Conservation (phyloP, 2,329 filamentous ascomycete species). For the Fusarium anguioides region DNA sequence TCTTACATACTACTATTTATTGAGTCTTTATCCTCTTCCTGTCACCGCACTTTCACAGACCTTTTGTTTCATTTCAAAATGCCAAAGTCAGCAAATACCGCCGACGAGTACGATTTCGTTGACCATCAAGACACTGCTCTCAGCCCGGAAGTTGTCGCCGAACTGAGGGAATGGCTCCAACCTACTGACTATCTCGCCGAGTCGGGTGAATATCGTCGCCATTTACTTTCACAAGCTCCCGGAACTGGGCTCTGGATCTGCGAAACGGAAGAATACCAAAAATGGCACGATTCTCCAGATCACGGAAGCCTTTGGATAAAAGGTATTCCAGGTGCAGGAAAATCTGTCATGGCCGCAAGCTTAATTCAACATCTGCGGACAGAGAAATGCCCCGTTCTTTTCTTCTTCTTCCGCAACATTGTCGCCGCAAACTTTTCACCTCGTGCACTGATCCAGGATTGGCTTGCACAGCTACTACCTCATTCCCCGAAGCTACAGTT, state of each 20-base stretch:
- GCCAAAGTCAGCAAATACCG: slow-evolving; percentile 28
- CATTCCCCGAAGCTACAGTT: slow-evolving; percentile 37
- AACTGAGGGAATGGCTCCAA: slow-evolving; percentile 43
- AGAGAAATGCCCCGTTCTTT: slow-evolving; percentile 32
- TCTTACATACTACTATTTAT: too few species aligned
- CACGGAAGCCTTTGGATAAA: slow-evolving; percentile 44
- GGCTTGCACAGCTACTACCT: slow-evolving; percentile 40
- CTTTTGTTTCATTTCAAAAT: neutral
- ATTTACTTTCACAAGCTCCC: slow-evolving; percentile 40
- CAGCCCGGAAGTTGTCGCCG: slow-evolving; percentile 21
- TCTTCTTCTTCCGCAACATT: slow-evolving; percentile 44
- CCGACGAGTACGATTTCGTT: slow-evolving; percentile 37
- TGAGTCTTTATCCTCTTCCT: too few species aligned
- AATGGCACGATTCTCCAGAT: slow-evolving; percentile 39
- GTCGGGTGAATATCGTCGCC: slow-evolving; percentile 43
- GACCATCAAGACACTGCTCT: slow-evolving; percentile 27
- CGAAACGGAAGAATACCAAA: slow-evolving; percentile 38
- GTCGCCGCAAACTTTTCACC: slow-evolving; percentile 39
- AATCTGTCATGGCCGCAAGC: slow-evolving; percentile 40
- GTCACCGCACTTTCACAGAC: too few species aligned
- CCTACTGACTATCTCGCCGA: slow-evolving; percentile 46
- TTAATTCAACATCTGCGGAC: slow-evolving; percentile 39
- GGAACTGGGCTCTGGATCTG: slow-evolving; percentile 44
- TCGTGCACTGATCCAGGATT: slow-evolving; percentile 38
- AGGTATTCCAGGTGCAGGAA: slow-evolving; percentile 45